phyloP scores from a whole-genome alignment of 129 eudicot genomes.

The Ambrosia artemisiifolia region DNA sequence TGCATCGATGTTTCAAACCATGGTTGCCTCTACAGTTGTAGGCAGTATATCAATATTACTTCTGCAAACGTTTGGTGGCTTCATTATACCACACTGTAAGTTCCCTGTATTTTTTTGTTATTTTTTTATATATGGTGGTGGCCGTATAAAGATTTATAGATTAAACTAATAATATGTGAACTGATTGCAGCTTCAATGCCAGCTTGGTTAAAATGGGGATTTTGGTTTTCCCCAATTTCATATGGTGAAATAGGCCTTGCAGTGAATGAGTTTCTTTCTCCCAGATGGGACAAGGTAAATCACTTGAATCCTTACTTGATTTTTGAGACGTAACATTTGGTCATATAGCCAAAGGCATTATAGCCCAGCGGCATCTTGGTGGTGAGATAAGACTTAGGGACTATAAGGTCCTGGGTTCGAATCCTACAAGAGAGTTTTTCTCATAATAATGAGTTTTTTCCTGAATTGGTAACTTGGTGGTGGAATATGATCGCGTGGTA shows the following conservation, averaged over 20 bases:
- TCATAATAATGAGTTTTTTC: too few species aligned
- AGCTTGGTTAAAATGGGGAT: constrained; percentile 74
- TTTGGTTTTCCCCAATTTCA: constrained; percentile 70
- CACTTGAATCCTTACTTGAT: background rate
- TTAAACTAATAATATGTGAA: constrained; percentile 19
- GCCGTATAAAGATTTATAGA: background rate
- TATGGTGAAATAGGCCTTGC: constrained; percentile 78
- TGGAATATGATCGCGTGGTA: too few species aligned
- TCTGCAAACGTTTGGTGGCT: constrained; percentile 52
- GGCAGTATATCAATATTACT: constrained; percentile 43
- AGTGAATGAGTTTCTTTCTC: constrained; percentile 66
- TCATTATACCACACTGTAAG: constrained; percentile 60
- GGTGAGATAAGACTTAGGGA: too few species aligned
- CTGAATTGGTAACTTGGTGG: too few species aligned
- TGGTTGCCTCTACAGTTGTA: constrained; percentile 43
- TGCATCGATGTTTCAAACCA: constrained; percentile 50
- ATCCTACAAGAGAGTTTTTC: too few species aligned
- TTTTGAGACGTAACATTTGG: background rate
- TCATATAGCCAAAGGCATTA: too few species aligned
- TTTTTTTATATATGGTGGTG: background rate
- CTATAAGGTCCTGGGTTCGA: too few species aligned
- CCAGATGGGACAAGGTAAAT: constrained; percentile 72
- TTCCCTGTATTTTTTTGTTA: background rate
- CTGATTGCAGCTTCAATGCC: constrained; percentile 76
- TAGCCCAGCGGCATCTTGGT: too few species aligned